Percentiles rank a stretch among this genome's conserved stretches.
Conservation (phyloP, 2,329 filamentous ascomycete genomes). For the Botrytis sinoallii region DNA sequence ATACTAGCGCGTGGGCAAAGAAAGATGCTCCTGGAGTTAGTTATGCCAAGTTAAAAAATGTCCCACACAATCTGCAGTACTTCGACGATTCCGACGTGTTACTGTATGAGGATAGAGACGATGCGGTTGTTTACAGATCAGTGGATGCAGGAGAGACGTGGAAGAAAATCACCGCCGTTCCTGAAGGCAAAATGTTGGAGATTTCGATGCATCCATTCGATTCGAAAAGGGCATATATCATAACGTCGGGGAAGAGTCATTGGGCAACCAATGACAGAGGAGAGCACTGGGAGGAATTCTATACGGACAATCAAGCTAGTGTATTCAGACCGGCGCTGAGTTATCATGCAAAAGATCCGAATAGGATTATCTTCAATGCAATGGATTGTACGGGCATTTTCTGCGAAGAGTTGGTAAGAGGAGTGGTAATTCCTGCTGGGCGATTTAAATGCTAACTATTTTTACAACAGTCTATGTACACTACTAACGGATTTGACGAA, state of each 20-base stretch:
- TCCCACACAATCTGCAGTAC: conserved; percentile 73
- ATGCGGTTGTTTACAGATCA: conserved; percentile 71
- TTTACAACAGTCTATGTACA: conserved; percentile 57
- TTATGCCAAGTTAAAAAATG: conserved; percentile 61
- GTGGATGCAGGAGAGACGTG: conserved; percentile 77
- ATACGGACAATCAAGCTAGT: conserved; percentile 57
- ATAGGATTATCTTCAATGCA: conserved; percentile 82
- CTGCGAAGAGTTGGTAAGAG: conserved; percentile 55
- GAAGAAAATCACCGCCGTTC: conserved; percentile 62
- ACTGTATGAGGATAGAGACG: conserved; percentile 66
- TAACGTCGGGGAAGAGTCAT: conserved; percentile 68
- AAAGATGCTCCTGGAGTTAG: conserved; percentile 58
- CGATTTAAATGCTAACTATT: conserved; percentile 21
- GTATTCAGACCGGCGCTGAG: conserved; percentile 55
- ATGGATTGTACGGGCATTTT: conserved; percentile 63
- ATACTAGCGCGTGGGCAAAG: conserved; percentile 32
- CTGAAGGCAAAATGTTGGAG: conserved; percentile 58
- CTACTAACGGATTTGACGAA: conserved; percentile 77
- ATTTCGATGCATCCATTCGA: conserved; percentile 79
- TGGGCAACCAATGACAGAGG: conserved; percentile 83
- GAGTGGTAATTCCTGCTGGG: background rate
- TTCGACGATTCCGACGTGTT: conserved; percentile 86
- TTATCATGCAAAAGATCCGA: conserved; percentile 80
- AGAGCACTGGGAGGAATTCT: conserved; percentile 75
- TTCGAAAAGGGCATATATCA: conserved; percentile 71